Base-by-base conservation (phyloP, 2,329 filamentous ascomycete genomes). In the Aspergillus quadrilineatus region DNA sequence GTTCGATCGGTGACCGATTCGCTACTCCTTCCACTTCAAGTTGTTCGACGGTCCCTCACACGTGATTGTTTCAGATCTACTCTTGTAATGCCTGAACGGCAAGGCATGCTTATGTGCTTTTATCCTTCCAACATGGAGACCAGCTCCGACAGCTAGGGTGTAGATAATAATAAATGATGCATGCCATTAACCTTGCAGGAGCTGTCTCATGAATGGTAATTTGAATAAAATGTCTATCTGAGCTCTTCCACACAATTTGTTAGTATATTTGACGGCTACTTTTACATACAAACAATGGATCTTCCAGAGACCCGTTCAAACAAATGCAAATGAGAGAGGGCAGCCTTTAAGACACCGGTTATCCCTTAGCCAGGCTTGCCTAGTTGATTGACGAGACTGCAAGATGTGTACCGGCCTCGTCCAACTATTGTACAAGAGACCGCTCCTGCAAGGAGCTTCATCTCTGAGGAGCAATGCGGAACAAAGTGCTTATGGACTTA, bases 361-460 rank as follows among this genome's bases (percentile, higher is more conserved):
- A n/a, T 7, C 22, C 29, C 7, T 36, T 17, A n/a, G 37, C 37
- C 30, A 55, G 50, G 32, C 53, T 55, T 44, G 50, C 53, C 42
- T 41, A 41, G 10, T 43, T 17, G 17, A 26, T 22, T 32, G n/a
- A 47, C 7, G 29, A 39, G 26, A 9, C 10, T 5, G 8, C 14
- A 41, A 44, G n/a, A 37, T 12, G 30, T 3, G 22, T 37, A 28
- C 8, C 12, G 17, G 30, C 26, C 6, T 15, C 8, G 29, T 26
- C 26, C 37, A 55, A 28, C 45, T 49, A 44, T 46, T 22, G 43
- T 53, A 50, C 50, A 57, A 34, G 41, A 10, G n/a, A 22, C 32
- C 39, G 44, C 34, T 45, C 10, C 60, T 55, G 59, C 51, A 58
- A 58, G 57, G 57, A 53, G 36, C 10, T 46, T 17, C 22, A 22